Base-by-base conservation (phyloP, 2,329 filamentous ascomycete species). In the Verticillium tricorpus region DNA sequence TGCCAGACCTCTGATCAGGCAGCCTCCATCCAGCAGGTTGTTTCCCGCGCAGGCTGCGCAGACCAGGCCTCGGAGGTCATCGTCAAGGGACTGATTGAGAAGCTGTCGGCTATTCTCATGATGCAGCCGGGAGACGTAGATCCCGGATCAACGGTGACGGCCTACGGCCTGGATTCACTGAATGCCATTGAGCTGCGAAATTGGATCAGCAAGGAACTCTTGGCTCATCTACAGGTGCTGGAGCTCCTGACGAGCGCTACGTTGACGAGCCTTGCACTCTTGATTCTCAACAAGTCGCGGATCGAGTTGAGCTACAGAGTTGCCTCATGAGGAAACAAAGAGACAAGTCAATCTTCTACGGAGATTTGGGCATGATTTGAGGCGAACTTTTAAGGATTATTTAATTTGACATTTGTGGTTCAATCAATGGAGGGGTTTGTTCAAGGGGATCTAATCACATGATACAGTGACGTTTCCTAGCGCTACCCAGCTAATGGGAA, bases 121-220 rank as follows among this genome's bases (percentile, higher is more conserved):
- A 69, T n/a, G 58, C 68, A 4, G 64, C 63, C 5, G 63, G 66
- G 6, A 8, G 68, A 71, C n/a, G 65, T 74, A 12, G 65, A 68
- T 57, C 61, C 65, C 14, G 64, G 59, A 19, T 65, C 69, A 50
- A 56, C 66, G 19, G 59, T 69, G 28, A 60, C 65, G 61, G 60
- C 60, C 2, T 72, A 71, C 57, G 72, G 71, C 1, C 64, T 73
- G 7, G 72, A 73, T 64, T 73, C 71, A 19, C 67, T 74, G 14
- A 69, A 73, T 9, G 71, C 68, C 1, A 68, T 72, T 2, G 72
- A 74, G 65, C 59, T 74, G 34, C 64, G 69, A 52, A 73, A 73
- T 39, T 71, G 69, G 69, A 50, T 50, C 19, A 50, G 45, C 19
- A 50, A 50, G 45, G 45, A 50, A 19, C 45, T 50, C 1, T 9